phyloP scores from a whole-genome alignment of 352 stramenopile genomes.

The Globisporangium orthogonon region DNA sequence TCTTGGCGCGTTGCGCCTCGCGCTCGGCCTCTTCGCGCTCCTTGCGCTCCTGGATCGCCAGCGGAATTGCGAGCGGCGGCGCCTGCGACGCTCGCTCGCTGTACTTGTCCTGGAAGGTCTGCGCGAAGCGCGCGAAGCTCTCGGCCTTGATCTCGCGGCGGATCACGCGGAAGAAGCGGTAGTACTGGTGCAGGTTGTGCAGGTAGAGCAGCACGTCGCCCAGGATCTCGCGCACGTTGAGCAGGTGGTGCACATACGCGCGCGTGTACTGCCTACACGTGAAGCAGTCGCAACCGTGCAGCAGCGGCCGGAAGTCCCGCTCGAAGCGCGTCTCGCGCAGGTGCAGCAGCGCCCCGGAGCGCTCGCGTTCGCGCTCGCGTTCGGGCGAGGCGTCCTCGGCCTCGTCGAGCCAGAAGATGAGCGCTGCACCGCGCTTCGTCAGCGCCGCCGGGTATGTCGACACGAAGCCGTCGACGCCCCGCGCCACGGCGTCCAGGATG shows the following conservation, averaged over 20 bases:
- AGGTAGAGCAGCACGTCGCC: conserved; percentile 89
- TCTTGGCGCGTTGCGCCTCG: no score
- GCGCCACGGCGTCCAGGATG: conserved; percentile 40
- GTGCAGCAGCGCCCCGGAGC: conserved; percentile 49
- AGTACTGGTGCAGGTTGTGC: conserved; percentile 68
- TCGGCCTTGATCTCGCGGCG: not conserved
- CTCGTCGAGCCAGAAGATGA: conserved; percentile 57
- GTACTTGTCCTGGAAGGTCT: conserved; percentile 38
- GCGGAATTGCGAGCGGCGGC: conserved; percentile 34
- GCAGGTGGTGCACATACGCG: conserved; percentile 68
- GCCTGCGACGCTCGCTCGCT: conserved; percentile 36
- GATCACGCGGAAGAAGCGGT: not conserved
- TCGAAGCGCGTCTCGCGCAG: conserved; percentile 58
- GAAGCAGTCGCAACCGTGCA: conserved; percentile 66
- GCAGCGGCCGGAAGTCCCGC: conserved; percentile 54
- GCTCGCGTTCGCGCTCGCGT: conserved; percentile 17
- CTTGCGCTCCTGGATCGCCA: conserved; percentile 50
- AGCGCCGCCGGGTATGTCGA: conserved; percentile 51
- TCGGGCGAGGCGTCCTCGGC: conserved; percentile 26
- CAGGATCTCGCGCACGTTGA: conserved; percentile 90
- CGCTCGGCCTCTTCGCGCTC: conserved; percentile 27
- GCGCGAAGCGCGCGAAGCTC: conserved; percentile 23
- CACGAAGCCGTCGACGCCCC: conserved; percentile 63
- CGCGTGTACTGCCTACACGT: conserved; percentile 43
- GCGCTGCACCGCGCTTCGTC: conserved; percentile 38